Conservation (phyloP, 306 rosid genomes). For the Vigna radiata region DNA sequence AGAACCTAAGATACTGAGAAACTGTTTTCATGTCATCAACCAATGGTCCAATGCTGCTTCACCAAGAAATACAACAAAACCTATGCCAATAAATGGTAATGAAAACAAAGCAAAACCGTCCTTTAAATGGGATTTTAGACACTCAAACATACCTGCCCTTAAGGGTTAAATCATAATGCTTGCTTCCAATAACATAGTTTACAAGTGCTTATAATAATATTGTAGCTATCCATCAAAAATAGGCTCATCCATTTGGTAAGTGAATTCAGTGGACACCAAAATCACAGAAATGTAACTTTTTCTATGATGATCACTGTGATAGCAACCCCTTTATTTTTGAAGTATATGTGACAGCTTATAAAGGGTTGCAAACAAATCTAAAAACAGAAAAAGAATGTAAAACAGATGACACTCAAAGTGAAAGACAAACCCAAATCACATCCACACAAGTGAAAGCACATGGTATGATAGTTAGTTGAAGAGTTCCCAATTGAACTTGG, state of each 20-base stretch:
- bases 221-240: slow-evolving; percentile 31
- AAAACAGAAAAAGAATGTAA: slow-evolving; percentile 84
- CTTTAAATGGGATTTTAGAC: not conserved
- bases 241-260: slow-evolving; percentile 46
- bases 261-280: slow-evolving; percentile 43
- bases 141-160: not conserved
- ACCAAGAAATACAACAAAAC: slow-evolving; percentile 28
- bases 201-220: not conserved
- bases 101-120: not conserved
- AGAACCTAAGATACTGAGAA: slow-evolving; percentile 31
- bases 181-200: not conserved
- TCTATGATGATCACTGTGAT: slow-evolving; percentile 56
- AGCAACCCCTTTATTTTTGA: slow-evolving; percentile 75
- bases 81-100: not conserved
- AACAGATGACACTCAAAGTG: slow-evolving; percentile 60
- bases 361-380: slow-evolving; percentile 67
- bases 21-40: slow-evolving; percentile 38
- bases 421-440: slow-evolving; percentile 65
- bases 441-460: slow-evolving; percentile 56
- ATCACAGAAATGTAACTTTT: slow-evolving; percentile 45
- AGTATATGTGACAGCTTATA: slow-evolving; percentile 51
- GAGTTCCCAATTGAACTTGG: slow-evolving; percentile 88
- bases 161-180: not conserved
- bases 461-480: slow-evolving; percentile 59
- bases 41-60: slow-evolving; percentile 16